Evolutionary conservation across 2,329 filamentous ascomycete species (phyloP).

Genomic region (Blumeria hordei): DNA sequence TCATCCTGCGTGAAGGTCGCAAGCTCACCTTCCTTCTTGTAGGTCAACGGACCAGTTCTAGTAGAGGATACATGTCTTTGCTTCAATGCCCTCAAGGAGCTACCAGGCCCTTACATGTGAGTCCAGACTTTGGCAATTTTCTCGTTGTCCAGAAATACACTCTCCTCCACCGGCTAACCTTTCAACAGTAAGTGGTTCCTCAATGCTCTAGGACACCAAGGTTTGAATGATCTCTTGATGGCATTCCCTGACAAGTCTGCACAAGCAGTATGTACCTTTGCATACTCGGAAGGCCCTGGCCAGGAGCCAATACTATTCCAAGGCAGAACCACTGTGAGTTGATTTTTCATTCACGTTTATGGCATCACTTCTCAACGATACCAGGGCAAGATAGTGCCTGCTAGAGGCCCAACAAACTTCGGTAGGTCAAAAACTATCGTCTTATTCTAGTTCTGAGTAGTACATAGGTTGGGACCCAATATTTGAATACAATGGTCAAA

Average conservation of each 20-base stretch:
- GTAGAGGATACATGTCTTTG: constrained; percentile 92
- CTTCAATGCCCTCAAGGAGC: constrained; percentile 72
- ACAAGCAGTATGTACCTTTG: constrained; percentile 89
- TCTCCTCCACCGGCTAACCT: neutral
- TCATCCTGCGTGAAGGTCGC: neutral
- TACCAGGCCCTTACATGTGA: constrained; percentile 91
- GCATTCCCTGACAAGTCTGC: constrained; percentile 80
- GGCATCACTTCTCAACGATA: neutral
- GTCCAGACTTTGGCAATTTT: neutral
- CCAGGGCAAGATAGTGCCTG: constrained; percentile 58
- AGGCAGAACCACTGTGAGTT: constrained; percentile 52
- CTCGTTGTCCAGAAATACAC: neutral
- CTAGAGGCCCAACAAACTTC: constrained; percentile 59
- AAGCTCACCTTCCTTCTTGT: constrained; percentile 3
- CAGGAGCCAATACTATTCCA: constrained; percentile 74
- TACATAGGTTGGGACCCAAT: constrained; percentile 78
- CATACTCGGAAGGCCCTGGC: constrained; percentile 66
- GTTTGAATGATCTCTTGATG: constrained; percentile 72
- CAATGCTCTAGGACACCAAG: constrained; percentile 52
- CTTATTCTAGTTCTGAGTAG: constrained; percentile 4
- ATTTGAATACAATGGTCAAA: constrained; percentile 82
- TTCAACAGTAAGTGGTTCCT: constrained; percentile 74
- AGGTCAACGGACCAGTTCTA: constrained; percentile 70
- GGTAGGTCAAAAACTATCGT: constrained; percentile 27
- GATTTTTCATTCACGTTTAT: neutral